Evolutionary conservation across 2,329 filamentous ascomycete species (phyloP).

Genomic region (Phyllachora maydis): DNA sequence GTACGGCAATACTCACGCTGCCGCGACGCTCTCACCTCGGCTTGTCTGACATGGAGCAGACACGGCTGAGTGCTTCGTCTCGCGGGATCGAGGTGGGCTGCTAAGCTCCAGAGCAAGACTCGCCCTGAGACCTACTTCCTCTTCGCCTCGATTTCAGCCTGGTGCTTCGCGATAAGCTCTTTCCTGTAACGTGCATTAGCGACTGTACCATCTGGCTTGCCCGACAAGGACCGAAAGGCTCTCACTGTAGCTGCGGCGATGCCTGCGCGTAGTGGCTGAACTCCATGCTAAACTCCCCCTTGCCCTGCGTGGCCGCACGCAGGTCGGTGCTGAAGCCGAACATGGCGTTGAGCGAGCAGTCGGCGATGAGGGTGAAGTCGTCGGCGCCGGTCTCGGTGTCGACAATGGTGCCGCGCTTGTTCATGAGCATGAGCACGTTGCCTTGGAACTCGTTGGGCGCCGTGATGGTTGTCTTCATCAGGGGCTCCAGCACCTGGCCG

Average conservation of each 20-base stretch:
- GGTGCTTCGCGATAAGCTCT: constrained; percentile 35
- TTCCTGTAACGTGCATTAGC: constrained; percentile 19
- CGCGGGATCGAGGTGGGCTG: too few relatives aligned
- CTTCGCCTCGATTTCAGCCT: constrained; percentile 37
- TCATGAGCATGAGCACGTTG: constrained; percentile 81
- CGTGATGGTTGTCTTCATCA: constrained; percentile 97
- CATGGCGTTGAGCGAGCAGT: constrained; percentile 92
- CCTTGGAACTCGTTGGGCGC: constrained; percentile 96
- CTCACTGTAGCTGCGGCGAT: constrained; percentile 73
- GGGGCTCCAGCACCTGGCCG: constrained; percentile 74
- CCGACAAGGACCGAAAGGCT: constrained; percentile 7
- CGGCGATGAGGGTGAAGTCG: constrained; percentile 80
- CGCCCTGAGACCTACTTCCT: too few relatives aligned
- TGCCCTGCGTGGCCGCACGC: constrained; percentile 85
- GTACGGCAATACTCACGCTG: too few relatives aligned
- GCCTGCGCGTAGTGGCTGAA: constrained; percentile 90
- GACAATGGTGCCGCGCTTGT: constrained; percentile 89
- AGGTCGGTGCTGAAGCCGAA: constrained; percentile 90
- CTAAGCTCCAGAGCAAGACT: too few relatives aligned
- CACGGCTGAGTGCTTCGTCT: too few relatives aligned
- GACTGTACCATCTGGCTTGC: constrained; percentile 2
- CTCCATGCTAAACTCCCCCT: constrained; percentile 98
- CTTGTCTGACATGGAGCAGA: too few relatives aligned
- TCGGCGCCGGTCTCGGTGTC: constrained; percentile 88
- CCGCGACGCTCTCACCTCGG: too few relatives aligned